Evolutionary conservation across 805 yeast genomes (phyloP).

Genomic region (Suhomyces vadensis): DNA sequence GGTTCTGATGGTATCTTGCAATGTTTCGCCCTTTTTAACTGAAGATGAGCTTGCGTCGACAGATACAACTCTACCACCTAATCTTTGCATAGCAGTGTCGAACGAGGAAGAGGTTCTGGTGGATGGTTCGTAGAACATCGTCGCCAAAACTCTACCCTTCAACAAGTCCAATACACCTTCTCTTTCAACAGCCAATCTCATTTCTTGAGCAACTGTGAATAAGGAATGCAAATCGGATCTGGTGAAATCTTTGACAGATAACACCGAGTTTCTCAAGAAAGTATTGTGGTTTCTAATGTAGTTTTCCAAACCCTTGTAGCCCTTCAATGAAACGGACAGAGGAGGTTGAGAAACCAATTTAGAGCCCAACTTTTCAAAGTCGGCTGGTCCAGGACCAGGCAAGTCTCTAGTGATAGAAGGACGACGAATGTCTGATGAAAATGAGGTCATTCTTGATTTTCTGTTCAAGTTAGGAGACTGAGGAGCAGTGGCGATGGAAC

Average conservation of each 20-base stretch:
- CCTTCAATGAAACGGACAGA: slow-evolving; percentile 54
- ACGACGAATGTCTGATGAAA: slow-evolving; percentile 34
- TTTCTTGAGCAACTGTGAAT: slow-evolving; percentile 96
- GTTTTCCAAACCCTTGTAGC: slow-evolving; percentile 76
- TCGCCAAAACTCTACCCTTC: slow-evolving; percentile 87
- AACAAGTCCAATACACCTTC: slow-evolving; percentile 90
- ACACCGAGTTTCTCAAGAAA: slow-evolving; percentile 82
- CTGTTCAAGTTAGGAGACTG: slow-evolving; percentile 35
- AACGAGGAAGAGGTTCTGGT: slow-evolving; percentile 96
- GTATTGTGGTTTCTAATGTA: slow-evolving; percentile 83
- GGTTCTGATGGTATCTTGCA: slow-evolving; percentile 94
- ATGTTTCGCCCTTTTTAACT: slow-evolving; percentile 95
- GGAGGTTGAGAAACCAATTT: slow-evolving; percentile 73
- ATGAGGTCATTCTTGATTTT: slow-evolving; percentile 39
- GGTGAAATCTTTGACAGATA: slow-evolving; percentile 83
- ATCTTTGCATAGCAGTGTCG: slow-evolving; percentile 99
- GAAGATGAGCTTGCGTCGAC: slow-evolving; percentile 87
- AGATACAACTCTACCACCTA: slow-evolving; percentile 95
- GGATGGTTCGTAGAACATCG: slow-evolving; percentile 97
- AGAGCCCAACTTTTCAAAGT: slow-evolving; percentile 54
- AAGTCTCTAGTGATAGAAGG: slow-evolving; percentile 39
- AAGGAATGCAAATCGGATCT: slow-evolving; percentile 89
- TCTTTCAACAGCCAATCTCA: slow-evolving; percentile 95
- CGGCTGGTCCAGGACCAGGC: slow-evolving; percentile 35
- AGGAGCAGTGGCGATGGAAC: slow-evolving; percentile 23